These are phyloP conservation scores for Rosellinia necatrix DNA, from an alignment of 2,329 filamentous ascomycete species.

Conservation along the genomic window DNA sequence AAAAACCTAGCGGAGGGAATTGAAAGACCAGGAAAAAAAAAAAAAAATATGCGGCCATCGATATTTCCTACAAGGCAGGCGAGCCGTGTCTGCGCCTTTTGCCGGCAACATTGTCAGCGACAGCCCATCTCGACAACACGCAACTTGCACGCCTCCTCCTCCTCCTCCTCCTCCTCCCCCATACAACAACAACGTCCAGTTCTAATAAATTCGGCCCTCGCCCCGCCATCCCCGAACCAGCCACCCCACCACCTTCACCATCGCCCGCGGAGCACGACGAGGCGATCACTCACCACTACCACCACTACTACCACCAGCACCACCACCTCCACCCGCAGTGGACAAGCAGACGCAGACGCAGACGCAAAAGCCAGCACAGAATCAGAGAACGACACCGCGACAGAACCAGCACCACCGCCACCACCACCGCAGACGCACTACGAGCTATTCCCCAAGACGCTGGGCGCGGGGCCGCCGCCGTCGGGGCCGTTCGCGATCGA, in stretches of 20 bases:
- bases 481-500: slow-evolving; percentile 76
- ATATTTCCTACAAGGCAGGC: slow-evolving; percentile 28
- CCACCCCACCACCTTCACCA: neutral
- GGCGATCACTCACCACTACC: neutral
- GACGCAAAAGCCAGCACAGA: neutral
- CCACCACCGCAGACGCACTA: slow-evolving; percentile 73
- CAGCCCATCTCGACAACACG: slow-evolving; percentile 15
- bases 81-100: slow-evolving; percentile 38
- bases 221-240: neutral
- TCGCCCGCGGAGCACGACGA: neutral
- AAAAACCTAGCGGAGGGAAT: no score
- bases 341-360: neutral
- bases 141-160: neutral
- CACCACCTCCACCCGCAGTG: neutral
- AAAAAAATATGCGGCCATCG: slow-evolving; percentile 36
- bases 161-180: no score
- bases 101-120: slow-evolving; percentile 29
- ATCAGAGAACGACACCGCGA: neutral
- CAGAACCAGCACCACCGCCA: no score
- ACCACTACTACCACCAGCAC: neutral
- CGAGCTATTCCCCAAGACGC: slow-evolving; percentile 81
- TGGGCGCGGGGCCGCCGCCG: slow-evolving; percentile 79
- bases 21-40: no score
- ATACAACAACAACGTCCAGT: neutral
- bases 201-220: neutral